These are phyloP conservation scores for Picea abies DNA, from an alignment of 83 land plant species.

Conservation along the genomic window DNA sequence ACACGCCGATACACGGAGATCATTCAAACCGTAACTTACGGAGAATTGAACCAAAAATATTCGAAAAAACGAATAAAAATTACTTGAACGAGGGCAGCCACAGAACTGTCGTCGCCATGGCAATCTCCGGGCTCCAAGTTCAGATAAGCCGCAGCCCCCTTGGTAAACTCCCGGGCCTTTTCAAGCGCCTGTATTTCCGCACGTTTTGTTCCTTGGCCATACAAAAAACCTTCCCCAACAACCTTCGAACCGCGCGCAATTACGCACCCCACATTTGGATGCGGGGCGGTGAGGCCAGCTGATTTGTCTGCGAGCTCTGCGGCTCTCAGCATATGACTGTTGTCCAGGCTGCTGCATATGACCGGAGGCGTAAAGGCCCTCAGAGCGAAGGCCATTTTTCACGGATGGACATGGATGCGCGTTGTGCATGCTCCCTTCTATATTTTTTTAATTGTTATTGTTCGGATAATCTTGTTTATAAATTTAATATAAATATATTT, in stretches of 20 bases:
- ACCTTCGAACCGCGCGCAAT: conserved; percentile 53
- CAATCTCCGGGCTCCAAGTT: conserved; percentile 96
- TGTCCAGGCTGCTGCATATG: neutral
- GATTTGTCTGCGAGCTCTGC: conserved; percentile 84
- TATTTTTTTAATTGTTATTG: too few relatives aligned
- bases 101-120: conserved; percentile 72
- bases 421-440: too few relatives aligned
- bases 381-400: too few relatives aligned
- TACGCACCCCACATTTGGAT: conserved; percentile 93
- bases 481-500: too few relatives aligned
- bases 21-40: neutral
- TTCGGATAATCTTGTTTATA: too few relatives aligned
- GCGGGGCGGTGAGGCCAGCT: conserved; percentile 88
- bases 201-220: conserved; percentile 81
- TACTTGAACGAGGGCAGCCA: conserved; percentile 72
- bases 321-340: conserved; percentile 38
- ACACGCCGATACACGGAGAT: neutral
- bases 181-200: conserved; percentile 90
- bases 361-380: too few relatives aligned
- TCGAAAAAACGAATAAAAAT: neutral
- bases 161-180: conserved; percentile 56
- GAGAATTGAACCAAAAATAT: neutral
- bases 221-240: conserved; percentile 84
- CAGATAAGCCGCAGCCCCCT: conserved; percentile 77
- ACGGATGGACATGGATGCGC: too few relatives aligned